These are phyloP conservation scores for Cutaneotrichosporon cyanovorans DNA, from an alignment of 1,284 basidiomycete species.

Conservation along the genomic window DNA sequence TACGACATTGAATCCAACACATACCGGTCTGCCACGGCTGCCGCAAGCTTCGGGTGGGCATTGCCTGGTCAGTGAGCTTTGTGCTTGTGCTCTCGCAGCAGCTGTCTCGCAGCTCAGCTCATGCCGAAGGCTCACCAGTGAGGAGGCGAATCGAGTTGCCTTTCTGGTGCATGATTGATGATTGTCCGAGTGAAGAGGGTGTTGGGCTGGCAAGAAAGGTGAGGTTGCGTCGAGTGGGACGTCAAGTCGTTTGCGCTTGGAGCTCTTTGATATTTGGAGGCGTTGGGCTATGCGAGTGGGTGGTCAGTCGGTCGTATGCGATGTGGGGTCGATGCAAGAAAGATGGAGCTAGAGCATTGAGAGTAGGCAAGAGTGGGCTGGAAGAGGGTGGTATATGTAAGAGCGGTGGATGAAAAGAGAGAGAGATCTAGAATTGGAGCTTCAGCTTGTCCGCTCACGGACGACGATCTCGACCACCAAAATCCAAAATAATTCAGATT, in stretches of 20 bases:
- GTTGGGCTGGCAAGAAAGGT: not conserved
- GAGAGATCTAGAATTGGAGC: too few relatives aligned
- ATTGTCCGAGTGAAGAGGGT: not conserved
- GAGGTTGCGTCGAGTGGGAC: not conserved
- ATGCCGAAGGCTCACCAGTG: constrained; percentile 58
- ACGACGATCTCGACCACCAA: too few relatives aligned
- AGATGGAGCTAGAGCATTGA: too few relatives aligned
- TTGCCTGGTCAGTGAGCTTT: constrained; percentile 60
- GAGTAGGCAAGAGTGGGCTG: too few relatives aligned
- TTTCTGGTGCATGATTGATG: constrained; percentile 52
- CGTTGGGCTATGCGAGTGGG: too few relatives aligned
- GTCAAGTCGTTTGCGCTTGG: too few relatives aligned
- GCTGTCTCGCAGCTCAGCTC: too few relatives aligned
- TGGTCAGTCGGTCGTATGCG: too few relatives aligned
- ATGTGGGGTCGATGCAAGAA: too few relatives aligned
- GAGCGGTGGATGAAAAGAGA: not conserved
- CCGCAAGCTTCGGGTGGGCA: constrained; percentile 94
- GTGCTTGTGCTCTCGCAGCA: not conserved
- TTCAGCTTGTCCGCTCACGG: too few relatives aligned
- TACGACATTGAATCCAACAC: constrained; percentile 31
- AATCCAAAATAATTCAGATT: too few relatives aligned
- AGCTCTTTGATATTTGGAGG: too few relatives aligned
- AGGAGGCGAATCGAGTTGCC: constrained; percentile 90
- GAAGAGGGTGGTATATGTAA: not conserved
- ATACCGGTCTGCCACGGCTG: constrained; percentile 89